phyloP scores from a whole-genome alignment of 2,329 filamentous ascomycete species.

The Epichloe aotearoae region DNA sequence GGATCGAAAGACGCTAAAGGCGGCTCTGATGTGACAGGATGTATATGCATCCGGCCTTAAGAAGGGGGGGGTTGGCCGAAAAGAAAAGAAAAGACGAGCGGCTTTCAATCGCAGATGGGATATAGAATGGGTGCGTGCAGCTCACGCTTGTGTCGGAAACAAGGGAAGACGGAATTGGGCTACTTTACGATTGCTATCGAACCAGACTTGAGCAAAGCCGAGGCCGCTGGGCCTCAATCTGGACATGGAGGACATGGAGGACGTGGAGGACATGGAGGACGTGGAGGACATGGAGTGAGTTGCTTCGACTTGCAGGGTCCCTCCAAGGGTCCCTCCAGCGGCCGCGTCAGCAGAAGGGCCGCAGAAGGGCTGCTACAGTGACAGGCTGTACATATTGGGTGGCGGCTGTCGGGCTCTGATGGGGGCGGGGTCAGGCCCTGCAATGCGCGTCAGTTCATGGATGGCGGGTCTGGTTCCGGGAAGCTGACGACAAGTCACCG shows the following conservation, averaged over 20 bases:
- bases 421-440: neutral
- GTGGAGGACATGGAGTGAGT: neutral
- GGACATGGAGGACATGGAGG: too few species aligned
- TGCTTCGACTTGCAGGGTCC: neutral
- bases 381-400: too few species aligned
- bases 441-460: neutral
- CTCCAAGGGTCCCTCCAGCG: neutral
- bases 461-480: neutral
- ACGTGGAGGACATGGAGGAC: too few species aligned
- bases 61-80: neutral
- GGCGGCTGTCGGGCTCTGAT: neutral
- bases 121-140: neutral
- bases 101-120: neutral
- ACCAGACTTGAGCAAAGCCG: neutral
- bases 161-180: neutral
- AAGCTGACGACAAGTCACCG: neutral
- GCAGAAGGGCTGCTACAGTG: neutral
- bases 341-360: slow-evolving; percentile 11
- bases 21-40: neutral
- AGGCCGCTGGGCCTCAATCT: neutral
- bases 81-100: neutral
- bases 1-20: neutral
- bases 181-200: neutral
- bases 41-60: neutral
- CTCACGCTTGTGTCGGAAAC: neutral